phyloP scores from a whole-genome alignment of 192 early-diverging fungal species.

The Gamsiella multidivaricata region DNA sequence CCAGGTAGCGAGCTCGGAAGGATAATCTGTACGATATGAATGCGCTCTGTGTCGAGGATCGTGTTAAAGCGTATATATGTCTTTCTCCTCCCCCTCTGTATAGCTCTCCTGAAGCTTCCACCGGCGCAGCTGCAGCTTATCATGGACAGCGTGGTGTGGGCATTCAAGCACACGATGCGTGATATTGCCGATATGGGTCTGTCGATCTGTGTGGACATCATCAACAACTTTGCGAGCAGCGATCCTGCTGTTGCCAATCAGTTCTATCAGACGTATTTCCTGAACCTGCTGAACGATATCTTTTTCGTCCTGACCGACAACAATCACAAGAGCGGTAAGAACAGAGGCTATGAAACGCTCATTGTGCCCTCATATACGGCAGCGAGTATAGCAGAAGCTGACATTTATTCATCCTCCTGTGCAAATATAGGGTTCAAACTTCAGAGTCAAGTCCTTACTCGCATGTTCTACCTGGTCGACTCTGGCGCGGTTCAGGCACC shows the following conservation, averaged over 20 bases:
- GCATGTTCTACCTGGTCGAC: constrained; percentile 89
- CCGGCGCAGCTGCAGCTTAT: constrained; percentile 90
- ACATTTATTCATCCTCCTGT: not conserved
- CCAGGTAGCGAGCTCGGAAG: constrained; percentile 71
- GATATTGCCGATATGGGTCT: constrained; percentile 95
- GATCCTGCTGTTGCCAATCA: constrained; percentile 79
- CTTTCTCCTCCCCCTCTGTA: too few species aligned
- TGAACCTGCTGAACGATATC: constrained; percentile 92
- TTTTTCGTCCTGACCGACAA: constrained; percentile 97
- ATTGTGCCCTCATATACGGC: too few species aligned
- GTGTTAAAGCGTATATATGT: too few species aligned
- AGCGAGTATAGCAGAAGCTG: too few species aligned
- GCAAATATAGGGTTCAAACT: constrained; percentile 80
- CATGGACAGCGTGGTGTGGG: constrained; percentile 96
- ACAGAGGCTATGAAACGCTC: not conserved
- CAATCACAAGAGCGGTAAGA: constrained; percentile 92
- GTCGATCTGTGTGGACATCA: constrained; percentile 84
- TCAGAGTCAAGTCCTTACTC: constrained; percentile 89
- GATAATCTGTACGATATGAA: too few species aligned
- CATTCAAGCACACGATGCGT: constrained; percentile 97
- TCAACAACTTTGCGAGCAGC: constrained; percentile 83
- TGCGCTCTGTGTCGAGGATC: too few species aligned
- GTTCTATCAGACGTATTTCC: constrained; percentile 92
- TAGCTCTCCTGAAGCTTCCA: constrained; percentile 83
- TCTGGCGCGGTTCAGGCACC: constrained; percentile 85